These are phyloP conservation scores for Moricandia arvensis DNA, from an alignment of 345 rosid species.

Conservation along the genomic window DNA sequence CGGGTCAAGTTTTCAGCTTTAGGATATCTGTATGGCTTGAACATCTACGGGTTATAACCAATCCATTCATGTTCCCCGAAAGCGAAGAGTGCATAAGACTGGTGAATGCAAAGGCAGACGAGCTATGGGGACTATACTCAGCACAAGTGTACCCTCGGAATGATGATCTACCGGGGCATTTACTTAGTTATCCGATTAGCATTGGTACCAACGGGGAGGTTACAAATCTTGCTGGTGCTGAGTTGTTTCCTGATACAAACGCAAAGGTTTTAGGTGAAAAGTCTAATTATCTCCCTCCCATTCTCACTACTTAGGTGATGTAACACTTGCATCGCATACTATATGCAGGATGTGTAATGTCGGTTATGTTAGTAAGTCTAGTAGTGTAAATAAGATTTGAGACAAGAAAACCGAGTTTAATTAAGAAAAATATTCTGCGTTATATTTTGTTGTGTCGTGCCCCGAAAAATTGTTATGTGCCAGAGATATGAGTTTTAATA, in stretches of 20 bases:
- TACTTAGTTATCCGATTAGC: conserved; percentile 66
- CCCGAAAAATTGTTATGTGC: no score
- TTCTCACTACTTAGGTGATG: conserved; percentile 23
- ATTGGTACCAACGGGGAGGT: conserved; percentile 44
- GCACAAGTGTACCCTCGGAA: conserved; percentile 9
- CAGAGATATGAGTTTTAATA: no score
- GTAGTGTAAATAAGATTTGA: background rate
- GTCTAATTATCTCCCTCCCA: background rate
- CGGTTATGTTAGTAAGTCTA: background rate
- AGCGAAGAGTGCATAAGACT: conserved; percentile 36
- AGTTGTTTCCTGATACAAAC: conserved; percentile 65
- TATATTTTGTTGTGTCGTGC: no score
- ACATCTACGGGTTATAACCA: conserved; percentile 37
- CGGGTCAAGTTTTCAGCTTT: conserved; percentile 55
- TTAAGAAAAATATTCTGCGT: no score
- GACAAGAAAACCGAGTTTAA: background rate
- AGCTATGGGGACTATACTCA: conserved; percentile 49
- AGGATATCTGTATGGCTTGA: conserved; percentile 72
- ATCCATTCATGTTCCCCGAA: conserved; percentile 37
- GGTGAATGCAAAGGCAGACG: conserved; percentile 43
- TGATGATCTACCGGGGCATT: conserved; percentile 45
- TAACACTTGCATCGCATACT: background rate
- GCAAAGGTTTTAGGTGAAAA: conserved; percentile 49
- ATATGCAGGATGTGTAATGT: background rate
- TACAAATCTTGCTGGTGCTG: conserved; percentile 38